These are phyloP conservation scores for Chaetomium globosum DNA, from an alignment of 2,329 filamentous ascomycete genomes.

Conservation along the genomic window DNA sequence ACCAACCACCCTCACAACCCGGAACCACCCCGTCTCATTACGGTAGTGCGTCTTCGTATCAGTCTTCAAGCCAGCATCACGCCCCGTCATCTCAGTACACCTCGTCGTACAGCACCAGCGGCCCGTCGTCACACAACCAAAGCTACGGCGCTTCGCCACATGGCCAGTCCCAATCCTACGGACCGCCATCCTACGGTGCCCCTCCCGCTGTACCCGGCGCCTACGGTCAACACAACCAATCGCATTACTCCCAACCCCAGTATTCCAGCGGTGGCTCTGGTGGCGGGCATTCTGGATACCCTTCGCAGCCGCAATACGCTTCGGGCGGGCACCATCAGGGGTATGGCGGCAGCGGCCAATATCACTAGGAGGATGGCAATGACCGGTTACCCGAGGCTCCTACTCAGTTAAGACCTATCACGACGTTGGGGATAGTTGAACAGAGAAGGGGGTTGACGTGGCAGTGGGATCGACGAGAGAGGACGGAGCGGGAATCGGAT, in stretches of 20 bases:
- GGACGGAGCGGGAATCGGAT: neutral
- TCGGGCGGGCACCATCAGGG: slow-evolving; percentile 18
- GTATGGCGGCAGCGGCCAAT: slow-evolving; percentile 22
- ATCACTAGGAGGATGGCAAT: slow-evolving; percentile 15
- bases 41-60: slow-evolving; percentile 36
- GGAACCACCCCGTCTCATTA: slow-evolving; percentile 39
- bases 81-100: slow-evolving; percentile 33
- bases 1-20: slow-evolving; percentile 50
- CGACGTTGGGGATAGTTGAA: neutral
- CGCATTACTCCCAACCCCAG: slow-evolving; percentile 30
- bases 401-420: neutral
- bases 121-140: slow-evolving; percentile 23
- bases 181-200: slow-evolving; percentile 22
- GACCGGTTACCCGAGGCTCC: neutral
- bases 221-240: slow-evolving; percentile 21
- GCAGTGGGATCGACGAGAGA: neutral
- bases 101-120: slow-evolving; percentile 29
- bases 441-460: too few species aligned
- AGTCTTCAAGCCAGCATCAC: slow-evolving; percentile 32
- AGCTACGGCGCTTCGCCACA: slow-evolving; percentile 15
- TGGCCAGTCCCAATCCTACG: slow-evolving; percentile 24
- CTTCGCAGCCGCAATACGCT: slow-evolving; percentile 33
- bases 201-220: neutral
- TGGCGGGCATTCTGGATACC: slow-evolving; percentile 24
- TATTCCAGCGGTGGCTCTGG: slow-evolving; percentile 27